These are phyloP conservation scores for Phytophthora megakarya DNA, from an alignment of 352 stramenopile species.

Conservation along the genomic window DNA sequence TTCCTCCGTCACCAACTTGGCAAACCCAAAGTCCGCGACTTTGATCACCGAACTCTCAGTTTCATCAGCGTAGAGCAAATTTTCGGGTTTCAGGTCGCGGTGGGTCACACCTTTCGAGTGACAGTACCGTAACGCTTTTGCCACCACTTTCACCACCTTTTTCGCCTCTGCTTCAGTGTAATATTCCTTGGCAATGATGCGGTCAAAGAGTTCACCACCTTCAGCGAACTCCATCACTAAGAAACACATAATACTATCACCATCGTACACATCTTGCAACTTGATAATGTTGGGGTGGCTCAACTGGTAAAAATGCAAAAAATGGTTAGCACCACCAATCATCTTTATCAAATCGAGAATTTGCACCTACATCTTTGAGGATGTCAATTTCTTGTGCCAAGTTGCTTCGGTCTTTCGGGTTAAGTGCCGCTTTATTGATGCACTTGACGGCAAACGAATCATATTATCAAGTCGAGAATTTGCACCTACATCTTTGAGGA, in stretches of 20 bases:
- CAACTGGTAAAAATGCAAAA: constrained; percentile 42
- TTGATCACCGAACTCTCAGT: constrained; percentile 92
- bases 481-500: no score
- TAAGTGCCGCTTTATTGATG: constrained; percentile 81
- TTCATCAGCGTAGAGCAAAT: constrained; percentile 90
- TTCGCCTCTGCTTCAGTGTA: constrained; percentile 91
- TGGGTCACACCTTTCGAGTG: constrained; percentile 91
- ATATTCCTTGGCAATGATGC: constrained; percentile 92
- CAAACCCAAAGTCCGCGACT: constrained; percentile 92
- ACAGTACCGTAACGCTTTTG: constrained; percentile 87
- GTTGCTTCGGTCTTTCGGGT: constrained; percentile 81
- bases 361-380: constrained; percentile 54
- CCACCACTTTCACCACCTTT: constrained; percentile 83
- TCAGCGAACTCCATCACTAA: constrained; percentile 90
- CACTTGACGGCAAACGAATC: constrained; percentile 85
- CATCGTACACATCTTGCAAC: constrained; percentile 85
- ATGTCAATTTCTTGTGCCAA: constrained; percentile 86
- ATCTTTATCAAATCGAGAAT: neutral
- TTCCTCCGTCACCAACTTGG: constrained; percentile 79
- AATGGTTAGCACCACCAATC: neutral
- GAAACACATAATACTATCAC: constrained; percentile 73
- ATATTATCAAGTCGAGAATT: no score
- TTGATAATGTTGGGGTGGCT: constrained; percentile 91
- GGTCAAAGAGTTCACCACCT: constrained; percentile 93
- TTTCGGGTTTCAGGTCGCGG: constrained; percentile 97